phyloP scores from a whole-genome alignment of 1,139 yeast genomes.

The Candida labiduridarum region DNA sequence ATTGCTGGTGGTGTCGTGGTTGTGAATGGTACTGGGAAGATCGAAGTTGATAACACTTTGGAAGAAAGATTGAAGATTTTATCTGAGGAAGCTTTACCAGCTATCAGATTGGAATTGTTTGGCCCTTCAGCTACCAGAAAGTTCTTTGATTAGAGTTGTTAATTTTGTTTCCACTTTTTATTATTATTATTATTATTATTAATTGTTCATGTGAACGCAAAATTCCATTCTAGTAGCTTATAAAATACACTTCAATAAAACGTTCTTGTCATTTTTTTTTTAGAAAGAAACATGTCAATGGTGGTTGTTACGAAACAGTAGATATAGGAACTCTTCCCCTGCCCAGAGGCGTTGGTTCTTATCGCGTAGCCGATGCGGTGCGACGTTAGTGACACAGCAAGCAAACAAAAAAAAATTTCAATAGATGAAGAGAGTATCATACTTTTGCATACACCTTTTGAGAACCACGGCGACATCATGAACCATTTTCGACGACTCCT shows the following conservation, averaged over 20 bases:
- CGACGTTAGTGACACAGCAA: neutral
- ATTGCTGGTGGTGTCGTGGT: conserved; percentile 86
- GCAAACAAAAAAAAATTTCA: neutral
- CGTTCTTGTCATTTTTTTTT: neutral
- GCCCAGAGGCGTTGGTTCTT: neutral
- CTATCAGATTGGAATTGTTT: conserved; percentile 85
- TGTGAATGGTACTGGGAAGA: conserved; percentile 72
- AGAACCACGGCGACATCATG: neutral
- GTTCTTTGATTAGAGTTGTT: conserved; percentile 68
- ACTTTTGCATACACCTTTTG: neutral
- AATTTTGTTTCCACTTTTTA: neutral
- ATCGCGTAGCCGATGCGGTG: neutral
- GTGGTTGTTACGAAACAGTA: too few relatives aligned
- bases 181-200: neutral
- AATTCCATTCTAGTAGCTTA: neutral
- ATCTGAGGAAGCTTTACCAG: conserved; percentile 87
- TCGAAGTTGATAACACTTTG: conserved; percentile 87
- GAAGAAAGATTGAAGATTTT: conserved; percentile 89
- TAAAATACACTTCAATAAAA: neutral
- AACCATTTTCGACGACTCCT: conserved; percentile 1
- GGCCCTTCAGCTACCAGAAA: conserved; percentile 88
- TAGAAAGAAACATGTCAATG: neutral
- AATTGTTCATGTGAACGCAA: neutral
- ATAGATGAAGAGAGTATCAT: neutral
- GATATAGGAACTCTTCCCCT: too few relatives aligned